Conservation (phyloP, 176 grass and related monocot species). For the Lolium rigidum region DNA sequence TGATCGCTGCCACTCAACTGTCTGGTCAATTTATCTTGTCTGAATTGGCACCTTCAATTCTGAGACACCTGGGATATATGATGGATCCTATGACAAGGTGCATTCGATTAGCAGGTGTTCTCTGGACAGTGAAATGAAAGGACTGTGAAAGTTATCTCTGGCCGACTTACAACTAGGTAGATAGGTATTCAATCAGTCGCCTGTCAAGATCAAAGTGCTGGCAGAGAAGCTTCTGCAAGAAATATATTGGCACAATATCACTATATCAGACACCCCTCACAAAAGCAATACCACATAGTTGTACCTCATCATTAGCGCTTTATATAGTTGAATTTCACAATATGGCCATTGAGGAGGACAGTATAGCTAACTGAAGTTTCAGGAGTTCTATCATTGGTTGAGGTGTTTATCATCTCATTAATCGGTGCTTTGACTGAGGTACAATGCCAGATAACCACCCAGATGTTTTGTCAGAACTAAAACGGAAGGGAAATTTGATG, state of each 20-base stretch:
- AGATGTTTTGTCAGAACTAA: constrained; percentile 30
- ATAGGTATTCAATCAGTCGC: constrained; percentile 81
- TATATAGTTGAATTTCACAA: constrained; percentile 38
- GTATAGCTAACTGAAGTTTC: constrained; percentile 41
- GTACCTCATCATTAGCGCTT: constrained; percentile 33
- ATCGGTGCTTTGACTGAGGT: constrained; percentile 23
- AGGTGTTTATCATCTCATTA: background rate
- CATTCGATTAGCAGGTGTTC: constrained; percentile 45
- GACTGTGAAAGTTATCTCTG: constrained; percentile 46
- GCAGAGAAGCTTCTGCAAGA: constrained; percentile 94
- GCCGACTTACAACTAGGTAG: constrained; percentile 62
- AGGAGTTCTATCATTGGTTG: constrained; percentile 39
- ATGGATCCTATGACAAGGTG: constrained; percentile 46
- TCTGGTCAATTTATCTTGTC: constrained; percentile 28
- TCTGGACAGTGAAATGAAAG: constrained; percentile 48
- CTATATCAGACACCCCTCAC: constrained; percentile 14
- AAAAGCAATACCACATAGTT: constrained; percentile 45
- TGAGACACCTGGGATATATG: constrained; percentile 40
- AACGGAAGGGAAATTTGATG: constrained; percentile 36
- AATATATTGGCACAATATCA: constrained; percentile 34
- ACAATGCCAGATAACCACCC: constrained; percentile 26
- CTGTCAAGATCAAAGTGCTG: constrained; percentile 93
- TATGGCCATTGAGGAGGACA: constrained; percentile 30
- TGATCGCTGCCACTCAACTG: constrained; percentile 42
- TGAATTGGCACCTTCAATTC: constrained; percentile 32